Evolutionary conservation across 345 rosid genomes (phyloP), one percentile per base, ranked within the genome.

Genomic region (Bretschneidera sinensis): DNA sequence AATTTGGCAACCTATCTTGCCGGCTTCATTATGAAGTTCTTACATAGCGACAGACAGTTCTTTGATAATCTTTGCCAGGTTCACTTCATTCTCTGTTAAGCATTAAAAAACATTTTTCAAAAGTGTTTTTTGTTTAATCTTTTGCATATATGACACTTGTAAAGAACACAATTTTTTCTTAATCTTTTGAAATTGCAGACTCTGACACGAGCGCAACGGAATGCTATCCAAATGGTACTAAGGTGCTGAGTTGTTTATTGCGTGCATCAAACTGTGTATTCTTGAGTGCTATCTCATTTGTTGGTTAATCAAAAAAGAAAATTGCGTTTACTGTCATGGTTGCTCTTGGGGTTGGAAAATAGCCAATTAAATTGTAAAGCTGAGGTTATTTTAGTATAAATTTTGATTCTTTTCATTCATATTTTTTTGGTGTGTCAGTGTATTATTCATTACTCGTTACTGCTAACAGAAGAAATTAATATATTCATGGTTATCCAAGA

Each of bases 31-130:
- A 31, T 15, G 16, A 83, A 85, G 59, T 87, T 92, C 67, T 78
- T 66, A 0, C 64, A 65, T 21, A 78, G 77, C 48, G 83, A 89
- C 55, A 63, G 72, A 53, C 77, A 66, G 60, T 70, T 79, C 69
- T 79, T 92, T 61, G 75, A 82, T 59, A 71, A 71, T 73, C 83
- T 92, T 73, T 84, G 75, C 79, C 97, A 80, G 96, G 97, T 85
- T 15, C 49, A 61, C 21, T 69, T 25, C 52, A 19, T 19, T 61
- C 50, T 59, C 35, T 1, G 17, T 43, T 63, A 61, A 59, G 60
- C 28, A 57, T 54, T 47, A 51, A 47, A 54, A 57, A 51, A 19
- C 47, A 43, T 34, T 62, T 24, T 45, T 14, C 5, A 7, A 22
- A 35, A 43, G 8, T 60, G 17, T 17, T 50, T 13, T 18, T 39